Evolutionary conservation across 306 rosid genomes (phyloP), one percentile per base, ranked within the genome.

Genomic region (Spatholobus suberectus): DNA sequence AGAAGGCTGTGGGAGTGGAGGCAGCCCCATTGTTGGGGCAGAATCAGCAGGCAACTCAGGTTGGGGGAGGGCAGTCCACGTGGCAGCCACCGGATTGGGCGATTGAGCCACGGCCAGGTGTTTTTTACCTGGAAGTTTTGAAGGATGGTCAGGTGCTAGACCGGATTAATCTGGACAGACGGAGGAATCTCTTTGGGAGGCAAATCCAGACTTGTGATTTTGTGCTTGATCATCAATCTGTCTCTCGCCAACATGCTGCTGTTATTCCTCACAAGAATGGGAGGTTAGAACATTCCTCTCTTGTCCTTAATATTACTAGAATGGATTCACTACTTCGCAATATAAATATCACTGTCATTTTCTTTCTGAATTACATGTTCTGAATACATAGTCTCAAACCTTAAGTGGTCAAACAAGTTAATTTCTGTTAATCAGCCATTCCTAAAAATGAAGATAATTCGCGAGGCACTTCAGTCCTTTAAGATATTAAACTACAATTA

Each of bases 31-130:
- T 89, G 76, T 83, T 88, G 82, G 94, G 92, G 75, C 92, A 84
- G 89, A 68, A 78, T 62, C 94, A 89, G 72, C 97, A 70, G 46
- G 86, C 82, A 51, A 92, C 96, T 71, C 98, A 92, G 89, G 77
- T 92, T 26, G 97, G 99, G 18, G 96, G 93, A 32, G 94, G 98
- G 44, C 97, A 96, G 81, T 96, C 99, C 0, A 85, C 90, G 13
- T 96, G 99, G 99, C 94, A 89, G 88, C 97, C 99, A 8, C 99
- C 99, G 20, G 98, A 94, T 73, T 96, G 98, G 98, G 98, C 98
- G 8, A 92, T 89, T 61, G 99, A 96, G 82, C 99, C 99, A 0
- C 92, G 97, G 23, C 85, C 95, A 0, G 97, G 99, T 6, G 99
- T 96, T 13, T 88, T 92, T 83, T 94, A 81, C 70, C 92, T 96